Evolutionary conservation across 2,329 filamentous ascomycete genomes (phyloP).

Genomic region (Dendryphion nanum): DNA sequence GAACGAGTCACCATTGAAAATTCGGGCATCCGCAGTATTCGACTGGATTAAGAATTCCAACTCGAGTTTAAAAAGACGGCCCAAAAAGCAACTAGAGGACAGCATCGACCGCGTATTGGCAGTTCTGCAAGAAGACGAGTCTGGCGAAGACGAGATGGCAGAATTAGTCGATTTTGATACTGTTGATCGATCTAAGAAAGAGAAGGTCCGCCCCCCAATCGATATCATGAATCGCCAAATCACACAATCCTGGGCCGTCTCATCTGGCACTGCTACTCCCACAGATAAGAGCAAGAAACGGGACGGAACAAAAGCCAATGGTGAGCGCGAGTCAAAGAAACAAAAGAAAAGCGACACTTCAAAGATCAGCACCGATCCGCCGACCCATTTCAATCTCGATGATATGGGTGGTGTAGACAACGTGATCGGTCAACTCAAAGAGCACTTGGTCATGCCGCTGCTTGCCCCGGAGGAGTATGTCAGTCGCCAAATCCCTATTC

Average conservation of each 20-base stretch:
- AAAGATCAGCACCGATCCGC: conserved; percentile 61
- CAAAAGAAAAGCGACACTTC: conserved; percentile 52
- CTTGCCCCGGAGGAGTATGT: conserved; percentile 65
- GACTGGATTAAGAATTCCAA: conserved; percentile 82
- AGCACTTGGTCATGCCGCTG: conserved; percentile 72
- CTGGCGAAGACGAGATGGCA: conserved; percentile 54
- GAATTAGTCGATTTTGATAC: conserved; percentile 39
- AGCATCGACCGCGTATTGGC: conserved; percentile 80
- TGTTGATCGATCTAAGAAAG: conserved; percentile 15
- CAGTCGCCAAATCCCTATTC: conserved; percentile 65
- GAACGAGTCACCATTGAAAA: conserved; percentile 43
- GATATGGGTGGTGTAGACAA: conserved; percentile 77
- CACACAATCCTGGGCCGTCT: conserved; percentile 57
- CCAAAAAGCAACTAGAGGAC: conserved; percentile 78
- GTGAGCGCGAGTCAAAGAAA: conserved; percentile 66
- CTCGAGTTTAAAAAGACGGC: conserved; percentile 77
- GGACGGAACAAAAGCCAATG: conserved; percentile 52
- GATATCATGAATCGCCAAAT: conserved; percentile 68
- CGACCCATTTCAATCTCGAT: conserved; percentile 64
- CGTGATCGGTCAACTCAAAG: conserved; percentile 66
- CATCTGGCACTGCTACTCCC: conserved; percentile 24
- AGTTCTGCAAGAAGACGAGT: conserved; percentile 65
- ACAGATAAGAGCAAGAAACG: conserved; percentile 43
- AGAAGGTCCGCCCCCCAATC: conserved; percentile 24
- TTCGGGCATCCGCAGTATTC: conserved; percentile 66